Evolutionary conservation across 805 yeast genomes (phyloP).

Genomic region (Pichia rugopelliculosa): DNA sequence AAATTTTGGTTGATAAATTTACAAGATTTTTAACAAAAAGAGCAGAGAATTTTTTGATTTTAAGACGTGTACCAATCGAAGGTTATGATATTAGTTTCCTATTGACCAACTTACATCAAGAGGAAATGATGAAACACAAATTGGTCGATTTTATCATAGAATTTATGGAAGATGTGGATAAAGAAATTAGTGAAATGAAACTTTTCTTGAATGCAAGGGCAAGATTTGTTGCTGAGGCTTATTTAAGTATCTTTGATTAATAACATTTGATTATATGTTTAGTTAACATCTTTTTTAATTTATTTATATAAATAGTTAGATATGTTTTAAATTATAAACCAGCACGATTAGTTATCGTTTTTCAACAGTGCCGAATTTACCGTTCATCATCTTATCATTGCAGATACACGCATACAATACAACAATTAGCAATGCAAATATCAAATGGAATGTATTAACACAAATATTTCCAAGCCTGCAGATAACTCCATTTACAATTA

Average conservation of each 20-base stretch:
- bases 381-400: no score
- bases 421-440: slow-evolving; percentile 4
- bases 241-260: slow-evolving; percentile 79
- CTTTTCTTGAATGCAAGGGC: slow-evolving; percentile 95
- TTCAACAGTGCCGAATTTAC: background rate
- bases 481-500: slow-evolving; percentile 12
- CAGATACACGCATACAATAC: background rate
- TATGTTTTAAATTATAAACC: no score
- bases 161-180: slow-evolving; percentile 98
- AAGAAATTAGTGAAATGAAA: slow-evolving; percentile 97
- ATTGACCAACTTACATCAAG: slow-evolving; percentile 91
- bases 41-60: slow-evolving; percentile 88
- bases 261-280: background rate
- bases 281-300: background rate
- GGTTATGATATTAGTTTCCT: slow-evolving; percentile 92
- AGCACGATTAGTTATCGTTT: no score
- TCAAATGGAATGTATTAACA: slow-evolving; percentile 14
- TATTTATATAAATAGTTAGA: background rate
- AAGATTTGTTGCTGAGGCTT: slow-evolving; percentile 94
- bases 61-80: slow-evolving; percentile 83
- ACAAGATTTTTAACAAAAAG: slow-evolving; percentile 89
- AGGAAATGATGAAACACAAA: slow-evolving; percentile 90
- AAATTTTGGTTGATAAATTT: slow-evolving; percentile 88
- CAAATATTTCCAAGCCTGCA: slow-evolving; percentile 26
- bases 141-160: slow-evolving; percentile 94